Evolutionary conservation across 768 basidiomycete genomes (phyloP).

Genomic region (Phanerodontia chrysosporium): DNA sequence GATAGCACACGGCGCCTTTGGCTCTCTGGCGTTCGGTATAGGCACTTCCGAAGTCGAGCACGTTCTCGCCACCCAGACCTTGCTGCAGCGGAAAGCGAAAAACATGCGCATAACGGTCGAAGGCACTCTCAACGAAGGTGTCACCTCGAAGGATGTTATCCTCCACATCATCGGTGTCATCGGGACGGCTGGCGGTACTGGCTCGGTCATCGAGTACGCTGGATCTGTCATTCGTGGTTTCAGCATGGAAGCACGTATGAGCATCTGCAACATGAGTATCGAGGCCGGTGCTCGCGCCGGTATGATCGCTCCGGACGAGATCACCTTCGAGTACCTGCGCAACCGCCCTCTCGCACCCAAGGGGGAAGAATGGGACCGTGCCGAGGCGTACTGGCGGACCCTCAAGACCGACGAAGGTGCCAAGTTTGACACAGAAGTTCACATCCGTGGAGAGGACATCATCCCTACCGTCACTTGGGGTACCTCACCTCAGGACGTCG

Average conservation of each 20-base stretch:
- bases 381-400: conserved; percentile 56
- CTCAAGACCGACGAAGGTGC: conserved; percentile 54
- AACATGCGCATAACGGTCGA: conserved; percentile 66
- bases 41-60: conserved; percentile 69
- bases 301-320: conserved; percentile 62
- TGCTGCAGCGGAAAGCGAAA: conserved; percentile 57
- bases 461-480: conserved; percentile 65
- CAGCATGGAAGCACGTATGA: conserved; percentile 62
- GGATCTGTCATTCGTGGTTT: conserved; percentile 51
- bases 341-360: conserved; percentile 56
- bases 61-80: conserved; percentile 63
- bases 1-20: conserved; percentile 64
- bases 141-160: conserved; percentile 61
- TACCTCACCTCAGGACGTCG: conserved; percentile 59
- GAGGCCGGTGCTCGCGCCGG: conserved; percentile 63
- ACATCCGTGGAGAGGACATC: conserved; percentile 57
- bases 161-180: conserved; percentile 62
- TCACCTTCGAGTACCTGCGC: conserved; percentile 57
- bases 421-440: conserved; percentile 53
- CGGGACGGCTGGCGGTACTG: conserved; percentile 63
- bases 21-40: conserved; percentile 64
- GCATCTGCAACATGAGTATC: conserved; percentile 66
- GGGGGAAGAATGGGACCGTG: conserved; percentile 56
- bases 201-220: conserved; percentile 60
- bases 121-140: conserved; percentile 48